Evolutionary conservation across 208 protist species (phyloP), one percentile per base, ranked within the genome.

Genomic region (Leishmania aethiopica): DNA sequence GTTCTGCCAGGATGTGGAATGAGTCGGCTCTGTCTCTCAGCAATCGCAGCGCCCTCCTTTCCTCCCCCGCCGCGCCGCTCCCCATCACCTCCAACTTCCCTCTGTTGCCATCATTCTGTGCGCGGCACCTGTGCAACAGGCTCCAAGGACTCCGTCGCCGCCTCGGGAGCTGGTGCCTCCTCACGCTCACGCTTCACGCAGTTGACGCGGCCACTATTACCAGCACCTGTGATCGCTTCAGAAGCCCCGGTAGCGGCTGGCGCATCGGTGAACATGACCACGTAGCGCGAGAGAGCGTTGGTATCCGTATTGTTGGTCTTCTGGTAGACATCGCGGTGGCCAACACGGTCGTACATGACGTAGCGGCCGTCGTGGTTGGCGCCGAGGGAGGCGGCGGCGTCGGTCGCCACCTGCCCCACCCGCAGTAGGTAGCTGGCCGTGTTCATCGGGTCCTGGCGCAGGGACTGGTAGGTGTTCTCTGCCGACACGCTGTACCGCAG

Each of bases 371-470:
- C 88, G 17, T 77, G 35, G 80, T 88, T 94, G 45, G 87, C 64
- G 51, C 85, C 80, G 64, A 84, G 67, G 15, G 67, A 35, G 78
- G 28, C n/a, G 82, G 85, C 81, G 40, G 79, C 81, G 69, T 83
- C 67, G 32, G 72, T 72, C 53, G 60, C 40, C 40, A 51, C 62
- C 51, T 82, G 80, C n/a, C 40, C 80, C 60, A 87, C 28, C 11
- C 82, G 87, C 60, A 96, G 66, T 19, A 96, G 59, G 77, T 95
- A 96, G 77, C 93, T 96, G n/a, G 89, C 85, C 7, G 93, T 95
- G 82, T 92, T 96, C 13, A 82, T 78, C 2, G 78, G 75, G 74
- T 96, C 90, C 37, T 84, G 75, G 64, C 86, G 88, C 32, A 96
- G 87, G 42, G 85, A 73, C 83, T 94, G 81, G 82, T 94, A 96